Conservation (phyloP, 75 land plant species). For the Gnetum montanum region DNA sequence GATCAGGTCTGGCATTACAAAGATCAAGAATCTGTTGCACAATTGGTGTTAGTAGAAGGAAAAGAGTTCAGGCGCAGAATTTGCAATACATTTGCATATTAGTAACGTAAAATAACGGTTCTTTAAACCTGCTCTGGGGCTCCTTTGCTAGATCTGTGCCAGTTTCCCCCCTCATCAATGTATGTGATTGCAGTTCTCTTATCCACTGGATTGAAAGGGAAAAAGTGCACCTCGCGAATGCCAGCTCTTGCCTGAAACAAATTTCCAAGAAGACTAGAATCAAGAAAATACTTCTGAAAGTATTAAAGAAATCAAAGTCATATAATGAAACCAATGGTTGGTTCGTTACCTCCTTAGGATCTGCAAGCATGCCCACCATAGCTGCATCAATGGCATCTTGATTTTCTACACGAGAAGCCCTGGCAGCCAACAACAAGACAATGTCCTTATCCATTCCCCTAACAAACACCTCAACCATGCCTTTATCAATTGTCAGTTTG, state of each 20-base stretch:
- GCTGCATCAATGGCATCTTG: slow-evolving; percentile 55
- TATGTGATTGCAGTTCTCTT: slow-evolving; percentile 58
- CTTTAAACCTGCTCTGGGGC: slow-evolving; percentile 51
- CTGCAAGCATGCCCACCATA: slow-evolving; percentile 40
- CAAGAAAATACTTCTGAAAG: too few species aligned
- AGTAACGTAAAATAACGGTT: too few species aligned
- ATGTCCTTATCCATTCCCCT: slow-evolving; percentile 35
- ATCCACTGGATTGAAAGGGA: slow-evolving; percentile 57
- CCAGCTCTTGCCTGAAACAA: slow-evolving; percentile 33
- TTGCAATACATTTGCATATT: too few species aligned
- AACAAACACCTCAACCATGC: slow-evolving; percentile 57
- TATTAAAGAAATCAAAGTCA: too few species aligned
- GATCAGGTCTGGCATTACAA: slow-evolving; percentile 41
- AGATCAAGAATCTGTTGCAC: slow-evolving; percentile 49
- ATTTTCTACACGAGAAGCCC: slow-evolving; percentile 39
- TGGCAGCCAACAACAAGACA: slow-evolving; percentile 28
- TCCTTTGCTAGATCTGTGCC: slow-evolving; percentile 62
- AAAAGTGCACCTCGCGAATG: slow-evolving; percentile 37
- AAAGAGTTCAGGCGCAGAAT: neutral
- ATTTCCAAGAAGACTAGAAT: too few species aligned
- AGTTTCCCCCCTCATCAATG: slow-evolving; percentile 37
- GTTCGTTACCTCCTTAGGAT: slow-evolving; percentile 53
- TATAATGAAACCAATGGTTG: too few species aligned
- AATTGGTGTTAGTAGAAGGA: neutral
- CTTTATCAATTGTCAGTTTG: slow-evolving; percentile 71